These are phyloP conservation scores for Pythium inflatum DNA, from an alignment of 352 stramenopile genomes.

Conservation along the genomic window DNA sequence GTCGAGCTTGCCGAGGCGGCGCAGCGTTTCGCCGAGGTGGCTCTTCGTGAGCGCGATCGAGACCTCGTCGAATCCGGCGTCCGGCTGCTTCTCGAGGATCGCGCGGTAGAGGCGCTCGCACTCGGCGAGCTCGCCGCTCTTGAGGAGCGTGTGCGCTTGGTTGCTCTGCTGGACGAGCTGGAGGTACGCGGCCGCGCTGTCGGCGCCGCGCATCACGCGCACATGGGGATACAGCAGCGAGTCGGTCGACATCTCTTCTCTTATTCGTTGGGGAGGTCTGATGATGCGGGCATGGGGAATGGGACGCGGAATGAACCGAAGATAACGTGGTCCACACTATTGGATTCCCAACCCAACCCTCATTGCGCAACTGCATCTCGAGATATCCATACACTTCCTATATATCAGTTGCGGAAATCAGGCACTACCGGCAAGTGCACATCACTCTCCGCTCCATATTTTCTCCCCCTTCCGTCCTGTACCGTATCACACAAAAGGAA, in stretches of 20 bases:
- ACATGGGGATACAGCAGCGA: conserved; percentile 36
- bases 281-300: no score
- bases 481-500: background rate
- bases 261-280: background rate
- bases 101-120: conserved; percentile 54
- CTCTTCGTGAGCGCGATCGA: conserved; percentile 65
- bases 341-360: background rate
- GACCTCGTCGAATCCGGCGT: conserved; percentile 61
- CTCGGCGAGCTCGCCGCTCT: conserved; percentile 42
- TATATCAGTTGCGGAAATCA: conserved; percentile 20
- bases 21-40: conserved; percentile 56
- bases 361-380: conserved; percentile 26
- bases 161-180: conserved; percentile 52
- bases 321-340: conserved; percentile 19
- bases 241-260: conserved; percentile 23
- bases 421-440: background rate
- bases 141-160: conserved; percentile 45
- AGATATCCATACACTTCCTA: background rate
- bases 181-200: conserved; percentile 52
- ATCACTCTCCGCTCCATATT: conserved; percentile 9
- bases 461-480: background rate
- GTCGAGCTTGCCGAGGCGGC: conserved; percentile 47
- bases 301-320: no score
- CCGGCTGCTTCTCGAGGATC: conserved; percentile 46
- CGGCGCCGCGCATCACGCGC: conserved; percentile 34